A percentile compares a stretch with the other conserved stretches of the same genome.
Conservation (phyloP, 805 yeast species). For the Clavispora phyllophila region DNA sequence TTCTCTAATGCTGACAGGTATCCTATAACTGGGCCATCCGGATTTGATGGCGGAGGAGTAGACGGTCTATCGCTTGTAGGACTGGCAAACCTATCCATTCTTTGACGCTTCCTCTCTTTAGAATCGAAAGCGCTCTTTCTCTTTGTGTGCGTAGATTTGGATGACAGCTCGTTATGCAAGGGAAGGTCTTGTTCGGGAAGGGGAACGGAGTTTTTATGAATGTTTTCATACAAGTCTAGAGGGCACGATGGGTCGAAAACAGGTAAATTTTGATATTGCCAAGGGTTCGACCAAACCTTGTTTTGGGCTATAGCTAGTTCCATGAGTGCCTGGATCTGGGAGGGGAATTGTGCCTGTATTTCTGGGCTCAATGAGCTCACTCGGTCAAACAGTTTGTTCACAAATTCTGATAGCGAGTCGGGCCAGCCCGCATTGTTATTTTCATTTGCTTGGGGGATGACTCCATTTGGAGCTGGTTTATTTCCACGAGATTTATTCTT, state of each 20-base stretch:
- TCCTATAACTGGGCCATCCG: slow-evolving; percentile 48
- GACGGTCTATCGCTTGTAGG: not conserved
- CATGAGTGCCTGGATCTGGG: slow-evolving; percentile 46
- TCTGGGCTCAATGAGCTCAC: slow-evolving; percentile 30
- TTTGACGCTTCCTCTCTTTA: slow-evolving; percentile 33
- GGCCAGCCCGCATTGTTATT: slow-evolving; percentile 42
- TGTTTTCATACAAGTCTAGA: slow-evolving; percentile 9
- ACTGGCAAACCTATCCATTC: slow-evolving; percentile 45
- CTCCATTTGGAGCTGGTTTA: not conserved
- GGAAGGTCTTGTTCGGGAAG: not conserved
- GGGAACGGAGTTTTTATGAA: not conserved
- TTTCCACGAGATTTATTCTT: not conserved
- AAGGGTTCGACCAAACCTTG: slow-evolving; percentile 46
- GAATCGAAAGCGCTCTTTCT: slow-evolving; percentile 17
- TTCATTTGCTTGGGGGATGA: not conserved
- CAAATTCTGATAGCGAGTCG: slow-evolving; percentile 45
- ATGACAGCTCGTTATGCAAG: not conserved
- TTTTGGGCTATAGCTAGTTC: slow-evolving; percentile 42
- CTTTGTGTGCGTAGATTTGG: not conserved
- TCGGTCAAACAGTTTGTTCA: slow-evolving; percentile 40
- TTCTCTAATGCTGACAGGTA: slow-evolving; percentile 65
- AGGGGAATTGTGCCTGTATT: slow-evolving; percentile 37
- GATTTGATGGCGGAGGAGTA: slow-evolving; percentile 2
- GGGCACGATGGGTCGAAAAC: slow-evolving; percentile 20
- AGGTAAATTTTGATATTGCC: slow-evolving; percentile 52